Percentiles rank a stretch among this genome's conserved stretches.
phyloP scores from a whole-genome alignment of 2,329 filamentous ascomycete genomes.

The Colletotrichum noveboracense region DNA sequence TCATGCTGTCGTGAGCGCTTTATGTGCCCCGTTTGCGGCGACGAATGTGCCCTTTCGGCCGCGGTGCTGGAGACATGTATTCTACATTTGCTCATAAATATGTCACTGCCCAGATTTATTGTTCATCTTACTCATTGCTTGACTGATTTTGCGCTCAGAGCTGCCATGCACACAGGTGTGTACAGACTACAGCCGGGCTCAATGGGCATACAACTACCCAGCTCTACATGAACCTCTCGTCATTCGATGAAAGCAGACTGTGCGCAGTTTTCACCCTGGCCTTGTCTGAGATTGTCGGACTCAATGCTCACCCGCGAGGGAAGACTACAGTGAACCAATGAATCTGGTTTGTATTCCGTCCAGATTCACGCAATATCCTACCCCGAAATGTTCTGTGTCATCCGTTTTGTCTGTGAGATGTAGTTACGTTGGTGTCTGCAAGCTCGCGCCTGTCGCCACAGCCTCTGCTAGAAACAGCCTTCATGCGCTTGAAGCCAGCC shows the following conservation, averaged over 20 bases:
- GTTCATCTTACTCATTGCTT: rapidly evolving
- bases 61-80: not conserved
- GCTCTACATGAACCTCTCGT: not conserved
- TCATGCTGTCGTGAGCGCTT: not conserved
- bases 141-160: not conserved
- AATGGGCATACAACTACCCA: not conserved
- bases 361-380: not conserved
- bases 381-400: not conserved
- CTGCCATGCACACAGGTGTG: not conserved
- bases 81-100: not conserved
- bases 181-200: not conserved
- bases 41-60: not conserved
- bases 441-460: not conserved
- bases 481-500: not conserved
- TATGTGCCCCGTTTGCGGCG: not conserved
- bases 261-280: not conserved
- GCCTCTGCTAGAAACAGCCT: not conserved
- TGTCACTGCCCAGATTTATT: not conserved
- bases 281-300: not conserved
- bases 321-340: not conserved
- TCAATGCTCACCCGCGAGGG: no score
- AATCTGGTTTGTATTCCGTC: not conserved
- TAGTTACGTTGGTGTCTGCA: not conserved
- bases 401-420: not conserved
- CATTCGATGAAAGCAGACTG: not conserved